Percentiles rank a stretch among this genome's conserved stretches.
phyloP scores from a whole-genome alignment of 352 stramenopile genomes.

The Phytophthora pinifolia region DNA sequence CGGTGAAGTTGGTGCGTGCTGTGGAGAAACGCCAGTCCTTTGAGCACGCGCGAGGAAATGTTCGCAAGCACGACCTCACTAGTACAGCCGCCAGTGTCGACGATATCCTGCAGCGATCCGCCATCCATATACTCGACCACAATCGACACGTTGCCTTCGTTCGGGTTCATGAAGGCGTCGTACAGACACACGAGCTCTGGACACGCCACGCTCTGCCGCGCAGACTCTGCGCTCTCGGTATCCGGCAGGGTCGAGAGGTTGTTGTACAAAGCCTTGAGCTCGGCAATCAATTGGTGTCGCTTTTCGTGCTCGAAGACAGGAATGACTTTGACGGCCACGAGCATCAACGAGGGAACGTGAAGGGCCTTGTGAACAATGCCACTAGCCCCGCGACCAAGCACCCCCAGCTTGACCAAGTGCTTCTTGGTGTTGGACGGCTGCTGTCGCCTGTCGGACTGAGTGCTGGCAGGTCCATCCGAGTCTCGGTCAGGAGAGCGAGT shows the following conservation, averaged over 20 bases:
- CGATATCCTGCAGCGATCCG: constrained; percentile 93
- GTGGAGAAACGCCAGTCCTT: constrained; percentile 7
- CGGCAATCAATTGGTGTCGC: constrained; percentile 83
- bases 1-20: constrained; percentile 78
- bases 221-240: constrained; percentile 30
- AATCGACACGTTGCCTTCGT: constrained; percentile 91
- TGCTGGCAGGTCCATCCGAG: constrained; percentile 12
- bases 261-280: constrained; percentile 87
- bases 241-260: constrained; percentile 79
- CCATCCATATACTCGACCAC: constrained; percentile 97
- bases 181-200: constrained; percentile 91
- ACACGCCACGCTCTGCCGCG: constrained; percentile 53
- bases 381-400: constrained; percentile 81
- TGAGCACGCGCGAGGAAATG: constrained; percentile 87
- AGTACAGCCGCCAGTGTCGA: constrained; percentile 86
- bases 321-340: constrained; percentile 92
- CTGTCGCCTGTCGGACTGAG: constrained; percentile 26
- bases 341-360: constrained; percentile 84
- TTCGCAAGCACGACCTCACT: constrained; percentile 89
- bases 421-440: constrained; percentile 71
- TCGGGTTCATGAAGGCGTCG: constrained; percentile 93
- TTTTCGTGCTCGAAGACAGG: constrained; percentile 90
- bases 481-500: constrained; percentile 61
- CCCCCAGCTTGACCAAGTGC: constrained; percentile 79
- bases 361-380: constrained; percentile 90